Conservation (phyloP, 2,329 filamentous ascomycete species). For the Didymella pomorum region DNA sequence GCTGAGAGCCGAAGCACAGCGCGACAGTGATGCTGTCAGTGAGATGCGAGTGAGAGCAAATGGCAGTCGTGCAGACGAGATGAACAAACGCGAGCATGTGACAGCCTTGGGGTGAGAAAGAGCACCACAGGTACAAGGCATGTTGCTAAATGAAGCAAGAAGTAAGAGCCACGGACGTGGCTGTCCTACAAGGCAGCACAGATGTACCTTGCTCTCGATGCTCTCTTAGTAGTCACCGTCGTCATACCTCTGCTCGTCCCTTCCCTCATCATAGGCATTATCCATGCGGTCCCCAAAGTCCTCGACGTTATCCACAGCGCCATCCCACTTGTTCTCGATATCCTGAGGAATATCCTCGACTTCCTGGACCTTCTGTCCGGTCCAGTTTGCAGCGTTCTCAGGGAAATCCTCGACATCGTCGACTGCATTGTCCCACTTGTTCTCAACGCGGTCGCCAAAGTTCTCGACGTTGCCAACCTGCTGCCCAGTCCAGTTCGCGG, state of each 20-base stretch:
- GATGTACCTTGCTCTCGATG: not conserved
- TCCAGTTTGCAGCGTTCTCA: slow-evolving; percentile 34
- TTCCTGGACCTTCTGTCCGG: slow-evolving; percentile 35
- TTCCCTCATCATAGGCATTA: slow-evolving; percentile 34
- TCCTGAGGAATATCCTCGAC: slow-evolving; percentile 37
- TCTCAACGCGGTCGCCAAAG: slow-evolving; percentile 33
- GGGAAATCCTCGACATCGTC: slow-evolving; percentile 38
- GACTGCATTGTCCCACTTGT: slow-evolving; percentile 31
- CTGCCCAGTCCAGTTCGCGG: slow-evolving; percentile 33
- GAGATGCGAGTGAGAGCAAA: too few species aligned
- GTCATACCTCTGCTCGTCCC: slow-evolving; percentile 36
- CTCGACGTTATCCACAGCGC: slow-evolving; percentile 27
- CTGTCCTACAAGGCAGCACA: not conserved
- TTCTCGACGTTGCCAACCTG: slow-evolving; percentile 36
- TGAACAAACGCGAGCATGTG: not conserved
- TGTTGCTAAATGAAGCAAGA: not conserved
- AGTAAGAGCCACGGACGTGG: not conserved
- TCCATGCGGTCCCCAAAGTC: slow-evolving; percentile 35
- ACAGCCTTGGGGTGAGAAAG: too few species aligned
- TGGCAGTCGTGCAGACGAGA: too few species aligned
- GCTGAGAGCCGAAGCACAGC: too few species aligned
- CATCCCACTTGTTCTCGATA: slow-evolving; percentile 37
- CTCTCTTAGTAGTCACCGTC: slow-evolving; percentile 25
- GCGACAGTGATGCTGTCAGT: too few species aligned
- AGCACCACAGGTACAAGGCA: too few species aligned